Base-by-base conservation (phyloP, 179 eudicot species). In the Vitellaria paradoxa region DNA sequence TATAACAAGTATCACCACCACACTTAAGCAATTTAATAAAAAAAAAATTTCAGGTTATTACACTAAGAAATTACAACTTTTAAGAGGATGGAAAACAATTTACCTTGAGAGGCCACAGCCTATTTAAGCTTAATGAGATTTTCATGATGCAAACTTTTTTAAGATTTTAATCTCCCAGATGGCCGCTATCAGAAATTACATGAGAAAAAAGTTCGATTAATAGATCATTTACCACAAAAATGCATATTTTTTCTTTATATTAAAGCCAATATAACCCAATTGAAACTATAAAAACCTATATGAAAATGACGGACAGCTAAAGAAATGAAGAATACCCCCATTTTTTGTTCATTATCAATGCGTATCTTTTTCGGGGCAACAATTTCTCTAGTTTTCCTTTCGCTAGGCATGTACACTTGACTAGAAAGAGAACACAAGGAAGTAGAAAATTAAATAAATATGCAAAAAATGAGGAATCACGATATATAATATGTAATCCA, bases 141-240 rank as follows among this genome's bases (percentile, higher is more conserved):
- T 79, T 96, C 99, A 72, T 96, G 99, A 66, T 93, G 97, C 83
- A 30, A 30, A 89, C 90, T 93, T 93, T 85, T 93, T 92, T 55
- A 96, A 82, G 80, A 96, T 93, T 86, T 96, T 96, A 68, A 96
- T 93, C 84, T 96, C 99, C 61, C 98, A 91, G 37, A 96, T 90
- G 79, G 98, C 98, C 68, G 97, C 90, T 68, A 93, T 93, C 4
- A 97, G 98, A 76, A 96, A 92, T 98, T 96, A 91, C 81, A 86
- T 30, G 37, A 14, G 73, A 70, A 67, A 40, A 78, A 83, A 37
- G 17, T 63, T 75, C 13, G 73, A 18, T 53, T 79, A 45, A 55
- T n/a, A 67, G 68, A 74, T 2, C 9, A 15, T 42, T 42, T 50
- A 13, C 47, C 72, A 79, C 50, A 42, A 26, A 24, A 50, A n/a